phyloP scores from a whole-genome alignment of 202 grass and related monocot species.

The Saccharum hybrid region DNA sequence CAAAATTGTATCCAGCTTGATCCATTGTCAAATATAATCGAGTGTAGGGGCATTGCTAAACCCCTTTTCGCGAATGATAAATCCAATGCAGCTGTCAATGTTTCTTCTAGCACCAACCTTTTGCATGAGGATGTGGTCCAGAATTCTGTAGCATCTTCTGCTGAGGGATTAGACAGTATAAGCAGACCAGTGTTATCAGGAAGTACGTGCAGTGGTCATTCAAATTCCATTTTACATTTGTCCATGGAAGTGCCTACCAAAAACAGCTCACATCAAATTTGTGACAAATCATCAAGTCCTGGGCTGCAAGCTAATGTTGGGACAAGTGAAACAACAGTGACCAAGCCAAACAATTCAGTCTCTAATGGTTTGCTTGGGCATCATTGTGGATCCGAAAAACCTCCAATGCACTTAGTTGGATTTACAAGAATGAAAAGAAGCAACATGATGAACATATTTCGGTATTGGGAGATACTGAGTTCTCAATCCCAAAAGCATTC shows the following conservation, averaged over 20 bases:
- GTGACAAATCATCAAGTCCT: constrained; percentile 28
- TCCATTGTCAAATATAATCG: constrained; percentile 33
- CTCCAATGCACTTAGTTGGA: constrained; percentile 50
- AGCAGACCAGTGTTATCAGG: constrained; percentile 25
- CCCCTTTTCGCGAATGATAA: constrained; percentile 30
- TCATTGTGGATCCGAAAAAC: constrained; percentile 23
- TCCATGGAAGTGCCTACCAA: constrained; percentile 33
- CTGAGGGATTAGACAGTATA: not conserved
- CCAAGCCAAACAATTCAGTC: constrained; percentile 28
- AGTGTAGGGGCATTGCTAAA: constrained; percentile 37
- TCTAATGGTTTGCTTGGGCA: constrained; percentile 27
- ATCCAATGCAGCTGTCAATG: constrained; percentile 25
- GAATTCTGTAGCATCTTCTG: constrained; percentile 29
- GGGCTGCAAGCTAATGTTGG: constrained; percentile 27
- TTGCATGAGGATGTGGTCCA: constrained; percentile 18
- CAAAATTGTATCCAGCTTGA: constrained; percentile 42
- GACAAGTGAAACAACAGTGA: constrained; percentile 25
- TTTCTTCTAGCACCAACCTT: constrained; percentile 14
- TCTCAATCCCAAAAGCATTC: constrained; percentile 42
- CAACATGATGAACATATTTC: constrained; percentile 58
- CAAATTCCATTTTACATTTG: constrained; percentile 38
- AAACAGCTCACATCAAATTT: constrained; percentile 29
- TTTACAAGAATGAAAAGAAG: constrained; percentile 58
- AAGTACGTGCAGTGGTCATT: not conserved
- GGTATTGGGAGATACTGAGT: constrained; percentile 52